These are phyloP conservation scores for Coemansia sp. DNA, from an alignment of 192 early-diverging fungal genomes.

Conservation along the genomic window DNA sequence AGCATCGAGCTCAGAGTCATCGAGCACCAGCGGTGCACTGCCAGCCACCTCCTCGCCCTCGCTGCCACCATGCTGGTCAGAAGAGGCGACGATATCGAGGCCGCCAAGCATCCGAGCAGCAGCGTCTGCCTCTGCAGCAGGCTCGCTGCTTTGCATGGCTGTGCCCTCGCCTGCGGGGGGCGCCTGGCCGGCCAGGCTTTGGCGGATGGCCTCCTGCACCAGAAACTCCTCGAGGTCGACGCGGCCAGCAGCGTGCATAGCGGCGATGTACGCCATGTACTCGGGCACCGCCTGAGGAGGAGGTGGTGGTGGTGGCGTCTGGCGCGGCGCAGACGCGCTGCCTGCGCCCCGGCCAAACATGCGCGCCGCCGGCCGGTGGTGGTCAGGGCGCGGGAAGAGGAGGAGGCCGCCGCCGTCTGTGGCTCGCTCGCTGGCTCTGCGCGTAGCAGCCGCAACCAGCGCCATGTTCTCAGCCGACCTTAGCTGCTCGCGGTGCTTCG, in stretches of 20 bases:
- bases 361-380: not conserved
- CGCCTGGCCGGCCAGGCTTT: slow-evolving; percentile 69
- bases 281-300: slow-evolving; percentile 42
- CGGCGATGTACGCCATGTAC: slow-evolving; percentile 63
- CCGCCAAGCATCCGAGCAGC: not conserved
- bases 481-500: slow-evolving; percentile 18
- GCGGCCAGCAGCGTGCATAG: slow-evolving; percentile 71
- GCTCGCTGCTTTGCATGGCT: slow-evolving; percentile 7
- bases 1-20: slow-evolving; percentile 35
- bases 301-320: not conserved
- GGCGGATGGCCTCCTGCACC: slow-evolving; percentile 90
- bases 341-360: not conserved
- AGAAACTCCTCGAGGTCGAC: slow-evolving; percentile 90
- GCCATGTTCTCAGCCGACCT: slow-evolving; percentile 42
- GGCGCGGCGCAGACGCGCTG: not conserved
- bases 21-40: slow-evolving; percentile 21
- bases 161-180: not conserved
- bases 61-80: not conserved
- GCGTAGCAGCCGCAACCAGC: slow-evolving; percentile 41
- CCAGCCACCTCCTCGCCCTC: not conserved
- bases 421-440: slow-evolving; percentile 11
- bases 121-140: not conserved
- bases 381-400: not conserved
- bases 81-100: not conserved
- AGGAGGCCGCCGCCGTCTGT: not conserved